Percentiles rank a stretch among this genome's conserved stretches.
Evolutionary conservation across 306 rosid species (phyloP).

Genomic region (Fragaria ananassa): DNA sequence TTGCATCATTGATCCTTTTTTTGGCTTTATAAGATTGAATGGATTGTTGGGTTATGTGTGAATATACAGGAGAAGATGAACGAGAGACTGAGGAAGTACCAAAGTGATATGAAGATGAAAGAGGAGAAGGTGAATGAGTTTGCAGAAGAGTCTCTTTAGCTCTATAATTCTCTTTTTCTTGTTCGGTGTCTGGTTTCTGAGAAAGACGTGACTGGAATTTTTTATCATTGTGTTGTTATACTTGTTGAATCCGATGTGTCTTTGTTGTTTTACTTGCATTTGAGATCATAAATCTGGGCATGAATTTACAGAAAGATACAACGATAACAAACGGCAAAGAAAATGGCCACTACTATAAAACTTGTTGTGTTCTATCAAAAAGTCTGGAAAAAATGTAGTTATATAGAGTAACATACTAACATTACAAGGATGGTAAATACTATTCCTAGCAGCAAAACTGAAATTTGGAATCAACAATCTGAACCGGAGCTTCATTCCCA

Average conservation of each 20-base stretch:
- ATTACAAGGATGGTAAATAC: background rate
- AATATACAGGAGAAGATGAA: constrained; percentile 67
- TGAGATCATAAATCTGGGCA: background rate
- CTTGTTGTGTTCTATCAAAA: background rate
- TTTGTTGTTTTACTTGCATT: background rate
- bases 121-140: constrained; percentile 50
- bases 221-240: background rate
- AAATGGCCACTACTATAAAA: background rate
- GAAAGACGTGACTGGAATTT: background rate
- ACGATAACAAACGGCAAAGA: background rate
- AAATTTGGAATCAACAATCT: constrained; percentile 33
- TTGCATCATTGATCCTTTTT: background rate
- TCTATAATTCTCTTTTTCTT: background rate
- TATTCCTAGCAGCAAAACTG: constrained; percentile 21
- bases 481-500: constrained; percentile 97
- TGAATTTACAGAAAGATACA: background rate
- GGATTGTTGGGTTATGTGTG: background rate
- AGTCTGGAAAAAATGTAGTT: background rate
- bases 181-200: too few relatives aligned
- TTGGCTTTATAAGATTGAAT: background rate
- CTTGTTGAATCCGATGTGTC: background rate
- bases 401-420: background rate
- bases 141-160: constrained; percentile 52
- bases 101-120: constrained; percentile 58
- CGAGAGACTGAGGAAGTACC: constrained; percentile 60